Conservation (phyloP, 768 basidiomycete species). For the Phaeotremella skinneri region DNA sequence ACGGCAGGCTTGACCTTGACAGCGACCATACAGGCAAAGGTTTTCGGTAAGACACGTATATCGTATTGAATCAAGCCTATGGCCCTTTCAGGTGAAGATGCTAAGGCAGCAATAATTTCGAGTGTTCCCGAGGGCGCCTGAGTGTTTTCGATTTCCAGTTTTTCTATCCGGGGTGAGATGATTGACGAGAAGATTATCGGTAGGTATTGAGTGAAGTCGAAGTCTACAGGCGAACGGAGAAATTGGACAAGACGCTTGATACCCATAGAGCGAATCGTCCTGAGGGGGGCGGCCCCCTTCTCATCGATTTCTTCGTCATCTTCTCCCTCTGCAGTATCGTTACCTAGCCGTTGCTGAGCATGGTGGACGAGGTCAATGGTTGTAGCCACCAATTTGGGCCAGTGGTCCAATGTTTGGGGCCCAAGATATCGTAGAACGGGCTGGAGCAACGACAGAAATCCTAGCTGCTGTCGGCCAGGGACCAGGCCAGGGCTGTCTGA, state of each 20-base stretch:
- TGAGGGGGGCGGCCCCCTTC: conserved; percentile 54
- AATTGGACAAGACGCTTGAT: conserved; percentile 84
- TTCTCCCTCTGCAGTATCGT: conserved; percentile 51
- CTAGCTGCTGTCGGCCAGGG: conserved; percentile 62
- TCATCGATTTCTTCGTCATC: conserved; percentile 53
- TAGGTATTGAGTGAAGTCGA: conserved; percentile 74
- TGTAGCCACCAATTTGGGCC: conserved; percentile 71
- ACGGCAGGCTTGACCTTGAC: conserved; percentile 84
- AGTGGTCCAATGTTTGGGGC: conserved; percentile 64
- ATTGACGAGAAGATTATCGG: conserved; percentile 64
- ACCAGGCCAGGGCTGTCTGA: conserved; percentile 15
- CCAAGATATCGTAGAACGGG: conserved; percentile 82
- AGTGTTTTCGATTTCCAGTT: conserved; percentile 77
- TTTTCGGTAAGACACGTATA: conserved; percentile 64
- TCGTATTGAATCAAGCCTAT: conserved; percentile 70
- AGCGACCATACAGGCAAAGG: conserved; percentile 77
- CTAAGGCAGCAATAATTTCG: conserved; percentile 80
- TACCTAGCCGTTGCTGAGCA: conserved; percentile 58
- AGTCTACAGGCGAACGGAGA: conserved; percentile 69
- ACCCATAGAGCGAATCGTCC: conserved; percentile 75
- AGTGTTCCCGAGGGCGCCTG: conserved; percentile 86
- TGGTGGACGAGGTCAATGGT: conserved; percentile 65
- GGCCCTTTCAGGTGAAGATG: conserved; percentile 60
- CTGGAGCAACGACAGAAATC: conserved; percentile 78
- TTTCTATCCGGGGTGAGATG: conserved; percentile 76